Percentiles rank a stretch among this genome's conserved stretches.
Evolutionary conservation across 129 eudicot genomes (phyloP).

Genomic region (carrot (Daucus carota)): DNA sequence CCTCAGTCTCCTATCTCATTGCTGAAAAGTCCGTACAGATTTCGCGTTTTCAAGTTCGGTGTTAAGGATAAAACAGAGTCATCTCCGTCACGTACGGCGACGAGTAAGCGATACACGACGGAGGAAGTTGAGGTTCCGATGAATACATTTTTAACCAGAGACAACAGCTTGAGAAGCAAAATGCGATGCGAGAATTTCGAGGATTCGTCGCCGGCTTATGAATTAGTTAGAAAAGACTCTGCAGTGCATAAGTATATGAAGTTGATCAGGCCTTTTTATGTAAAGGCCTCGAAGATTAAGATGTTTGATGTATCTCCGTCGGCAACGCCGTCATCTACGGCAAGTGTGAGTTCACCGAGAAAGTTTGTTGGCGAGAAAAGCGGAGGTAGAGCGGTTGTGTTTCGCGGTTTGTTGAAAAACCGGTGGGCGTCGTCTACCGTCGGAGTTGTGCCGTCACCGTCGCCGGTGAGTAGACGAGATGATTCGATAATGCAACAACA

Average conservation of each 20-base stretch:
- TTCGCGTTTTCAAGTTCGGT: slow-evolving; percentile 38
- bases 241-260: slow-evolving; percentile 46
- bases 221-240: slow-evolving; percentile 22
- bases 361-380: slow-evolving; percentile 36
- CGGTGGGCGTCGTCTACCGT: slow-evolving; percentile 36
- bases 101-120: slow-evolving; percentile 29
- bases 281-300: slow-evolving; percentile 30
- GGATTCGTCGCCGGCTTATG: slow-evolving; percentile 6
- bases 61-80: slow-evolving; percentile 31
- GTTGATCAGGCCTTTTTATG: slow-evolving; percentile 48
- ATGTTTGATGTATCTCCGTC: slow-evolving; percentile 33
- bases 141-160: slow-evolving; percentile 30
- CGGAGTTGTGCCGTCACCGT: slow-evolving; percentile 3
- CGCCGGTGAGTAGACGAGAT: slow-evolving; percentile 41
- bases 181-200: slow-evolving; percentile 28
- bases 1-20: slow-evolving; percentile 46
- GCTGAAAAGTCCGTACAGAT: slow-evolving; percentile 33
- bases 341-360: slow-evolving; percentile 34
- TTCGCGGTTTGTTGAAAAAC: slow-evolving; percentile 48
- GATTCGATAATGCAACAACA: slow-evolving; percentile 47
- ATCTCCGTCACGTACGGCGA: neutral
- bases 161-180: slow-evolving; percentile 50
- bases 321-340: slow-evolving; percentile 15
- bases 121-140: slow-evolving; percentile 24
- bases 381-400: slow-evolving; percentile 27